Conservation (phyloP, 768 basidiomycete genomes). For the Leccinellum rugosiceps region DNA sequence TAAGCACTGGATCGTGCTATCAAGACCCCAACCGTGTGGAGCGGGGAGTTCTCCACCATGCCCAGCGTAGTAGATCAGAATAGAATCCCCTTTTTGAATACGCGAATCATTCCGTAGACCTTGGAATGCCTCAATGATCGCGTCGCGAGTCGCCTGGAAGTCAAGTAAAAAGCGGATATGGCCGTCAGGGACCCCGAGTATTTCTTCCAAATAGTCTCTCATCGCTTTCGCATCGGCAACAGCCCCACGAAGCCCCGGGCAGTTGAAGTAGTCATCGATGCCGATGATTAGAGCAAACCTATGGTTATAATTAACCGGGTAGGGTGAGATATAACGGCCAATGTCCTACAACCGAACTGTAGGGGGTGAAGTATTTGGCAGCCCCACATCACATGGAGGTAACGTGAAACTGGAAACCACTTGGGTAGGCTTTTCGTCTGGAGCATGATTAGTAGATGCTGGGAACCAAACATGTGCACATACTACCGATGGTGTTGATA, state of each 20-base stretch:
- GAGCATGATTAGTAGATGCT: not conserved
- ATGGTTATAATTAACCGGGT: not conserved
- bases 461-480: not conserved
- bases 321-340: not conserved
- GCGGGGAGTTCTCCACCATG: slow-evolving; percentile 38
- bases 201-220: slow-evolving; percentile 29
- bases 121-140: slow-evolving; percentile 29
- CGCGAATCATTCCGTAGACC: slow-evolving; percentile 25
- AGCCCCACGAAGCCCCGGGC: slow-evolving; percentile 33
- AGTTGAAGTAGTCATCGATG: slow-evolving; percentile 37
- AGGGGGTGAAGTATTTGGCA: not conserved
- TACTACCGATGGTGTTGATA: not conserved
- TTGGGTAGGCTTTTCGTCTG: not conserved
- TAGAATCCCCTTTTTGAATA: slow-evolving; percentile 29
- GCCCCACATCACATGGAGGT: not conserved
- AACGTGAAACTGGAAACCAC: not conserved
- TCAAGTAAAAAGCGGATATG: slow-evolving; percentile 40
- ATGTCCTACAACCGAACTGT: not conserved
- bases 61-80: slow-evolving; percentile 44
- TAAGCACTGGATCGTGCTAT: slow-evolving; percentile 26
- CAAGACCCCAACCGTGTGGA: slow-evolving; percentile 25
- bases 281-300: slow-evolving; percentile 42
- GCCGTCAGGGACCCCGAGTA: slow-evolving; percentile 28
- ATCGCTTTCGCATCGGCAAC: slow-evolving; percentile 40
- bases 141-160: slow-evolving; percentile 33